Conservation (phyloP, 225 moss, liverwort and hornwort genomes). For the Pleurozium schreberi region DNA sequence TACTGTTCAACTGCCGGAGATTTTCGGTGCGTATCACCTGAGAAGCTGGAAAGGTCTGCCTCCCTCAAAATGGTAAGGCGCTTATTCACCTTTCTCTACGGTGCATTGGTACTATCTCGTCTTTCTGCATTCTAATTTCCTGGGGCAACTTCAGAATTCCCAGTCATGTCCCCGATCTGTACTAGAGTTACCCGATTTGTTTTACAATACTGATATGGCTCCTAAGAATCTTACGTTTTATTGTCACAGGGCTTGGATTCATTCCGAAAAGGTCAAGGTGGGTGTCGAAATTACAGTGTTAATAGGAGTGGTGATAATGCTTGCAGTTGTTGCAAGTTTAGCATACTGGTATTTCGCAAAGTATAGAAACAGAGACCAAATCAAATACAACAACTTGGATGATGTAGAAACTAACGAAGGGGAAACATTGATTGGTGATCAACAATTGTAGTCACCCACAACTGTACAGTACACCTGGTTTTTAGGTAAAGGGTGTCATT, state of each 20-base stretch:
- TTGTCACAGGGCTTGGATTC: slow-evolving; percentile 33
- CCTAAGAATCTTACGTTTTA: neutral
- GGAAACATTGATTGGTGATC: slow-evolving; percentile 29
- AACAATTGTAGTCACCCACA: slow-evolving; percentile 16
- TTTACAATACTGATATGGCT: neutral
- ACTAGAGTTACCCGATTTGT: neutral
- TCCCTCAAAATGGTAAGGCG: slow-evolving; percentile 25
- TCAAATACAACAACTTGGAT: slow-evolving; percentile 25
- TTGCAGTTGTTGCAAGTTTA: slow-evolving; percentile 25
- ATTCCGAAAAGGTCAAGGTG: slow-evolving; percentile 13
- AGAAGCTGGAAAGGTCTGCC: slow-evolving; percentile 61
- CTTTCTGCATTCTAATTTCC: neutral
- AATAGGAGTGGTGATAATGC: slow-evolving; percentile 16
- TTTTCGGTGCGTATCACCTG: slow-evolving; percentile 65
- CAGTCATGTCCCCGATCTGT: neutral
- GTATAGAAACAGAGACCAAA: slow-evolving; percentile 27
- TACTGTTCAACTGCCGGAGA: slow-evolving; percentile 47
- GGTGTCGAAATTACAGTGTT: slow-evolving; percentile 3
- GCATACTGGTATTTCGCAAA: slow-evolving; percentile 35
- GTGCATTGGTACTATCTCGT: neutral
- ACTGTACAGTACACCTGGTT: slow-evolving; percentile 17
- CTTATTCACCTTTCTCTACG: neutral
- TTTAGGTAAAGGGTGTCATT: neutral
- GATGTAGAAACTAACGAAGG: slow-evolving; percentile 13
- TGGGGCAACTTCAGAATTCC: neutral